Percentiles rank a stretch among this genome's conserved stretches.
Evolutionary conservation across 1,139 yeast genomes (phyloP).

Genomic region (Sugiyamaella grinbergsii): DNA sequence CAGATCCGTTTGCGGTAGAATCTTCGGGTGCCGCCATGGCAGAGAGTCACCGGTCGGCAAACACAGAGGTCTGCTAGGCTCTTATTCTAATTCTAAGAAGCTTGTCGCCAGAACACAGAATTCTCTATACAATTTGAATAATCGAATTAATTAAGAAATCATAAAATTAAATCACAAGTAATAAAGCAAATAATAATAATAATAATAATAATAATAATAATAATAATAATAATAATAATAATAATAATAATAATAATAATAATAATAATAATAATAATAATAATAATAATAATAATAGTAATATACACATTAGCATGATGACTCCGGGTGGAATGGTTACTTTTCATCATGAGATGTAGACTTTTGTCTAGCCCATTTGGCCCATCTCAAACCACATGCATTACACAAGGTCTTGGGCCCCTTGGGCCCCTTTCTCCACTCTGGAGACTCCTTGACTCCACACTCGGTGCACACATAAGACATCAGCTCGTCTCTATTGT

Average conservation of each 20-base stretch:
- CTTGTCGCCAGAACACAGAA: too few species aligned
- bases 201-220: background rate
- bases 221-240: background rate
- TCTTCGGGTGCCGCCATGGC: too few species aligned
- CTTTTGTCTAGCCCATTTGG: constrained; percentile 41
- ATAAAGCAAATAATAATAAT: too few species aligned
- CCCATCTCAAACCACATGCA: constrained; percentile 64
- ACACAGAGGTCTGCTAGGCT: too few species aligned
- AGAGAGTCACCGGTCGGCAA: too few species aligned
- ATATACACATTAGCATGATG: background rate
- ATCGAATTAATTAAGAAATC: too few species aligned
- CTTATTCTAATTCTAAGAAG: too few species aligned
- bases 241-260: background rate
- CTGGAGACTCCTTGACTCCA: constrained; percentile 68
- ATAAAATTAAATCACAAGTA: too few species aligned
- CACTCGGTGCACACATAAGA: constrained; percentile 45
- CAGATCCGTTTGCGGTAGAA: too few species aligned
- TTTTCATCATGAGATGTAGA: constrained; percentile 15
- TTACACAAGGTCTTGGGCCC: constrained; percentile 66
- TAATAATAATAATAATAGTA: constrained; percentile 2
- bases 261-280: background rate
- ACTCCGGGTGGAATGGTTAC: background rate
- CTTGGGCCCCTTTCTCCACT: constrained; percentile 68
- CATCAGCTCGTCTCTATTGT: constrained; percentile 20
- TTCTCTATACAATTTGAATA: too few species aligned